Evolutionary conservation across 164 flowering plant species (phyloP).

Genomic region (Vitis rotundifolia): DNA sequence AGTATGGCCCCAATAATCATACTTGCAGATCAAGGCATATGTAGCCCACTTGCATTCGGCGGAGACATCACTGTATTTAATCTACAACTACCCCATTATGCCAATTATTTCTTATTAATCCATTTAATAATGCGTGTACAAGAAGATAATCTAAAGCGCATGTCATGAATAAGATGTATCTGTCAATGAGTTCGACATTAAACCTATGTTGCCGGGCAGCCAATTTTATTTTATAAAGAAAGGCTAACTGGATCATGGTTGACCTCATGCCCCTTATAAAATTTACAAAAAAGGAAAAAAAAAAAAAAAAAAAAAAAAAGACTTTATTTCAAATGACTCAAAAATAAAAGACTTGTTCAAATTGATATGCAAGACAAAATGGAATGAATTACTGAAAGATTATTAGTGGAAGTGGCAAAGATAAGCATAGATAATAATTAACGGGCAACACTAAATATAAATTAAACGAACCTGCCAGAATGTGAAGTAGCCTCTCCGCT

Average conservation of each 20-base stretch:
- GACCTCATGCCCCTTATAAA: not conserved
- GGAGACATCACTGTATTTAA: not conserved
- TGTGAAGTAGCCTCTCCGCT: slow-evolving; percentile 90
- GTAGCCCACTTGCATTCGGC: not conserved
- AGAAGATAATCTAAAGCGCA: not conserved
- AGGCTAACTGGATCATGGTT: not conserved
- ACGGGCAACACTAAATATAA: slow-evolving; percentile 1
- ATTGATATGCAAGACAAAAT: not conserved
- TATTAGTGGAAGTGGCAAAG: not conserved
- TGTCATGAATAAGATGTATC: not conserved
- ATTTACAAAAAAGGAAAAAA: not conserved
- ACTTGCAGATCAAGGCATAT: not conserved
- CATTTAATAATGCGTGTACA: not conserved
- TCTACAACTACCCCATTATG: not conserved
- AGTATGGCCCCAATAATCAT: not conserved
- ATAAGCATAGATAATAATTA: not conserved
- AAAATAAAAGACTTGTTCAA: too few species aligned
- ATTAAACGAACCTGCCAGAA: slow-evolving; percentile 91
- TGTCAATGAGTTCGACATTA: not conserved
- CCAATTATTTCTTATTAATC: not conserved
- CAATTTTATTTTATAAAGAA: not conserved
- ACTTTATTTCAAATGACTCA: too few species aligned
- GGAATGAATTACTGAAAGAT: not conserved
- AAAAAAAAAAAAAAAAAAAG: not conserved
- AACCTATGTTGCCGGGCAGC: not conserved